phyloP scores from a whole-genome alignment of 2,329 filamentous ascomycete genomes.

The Penicillium sp. region DNA sequence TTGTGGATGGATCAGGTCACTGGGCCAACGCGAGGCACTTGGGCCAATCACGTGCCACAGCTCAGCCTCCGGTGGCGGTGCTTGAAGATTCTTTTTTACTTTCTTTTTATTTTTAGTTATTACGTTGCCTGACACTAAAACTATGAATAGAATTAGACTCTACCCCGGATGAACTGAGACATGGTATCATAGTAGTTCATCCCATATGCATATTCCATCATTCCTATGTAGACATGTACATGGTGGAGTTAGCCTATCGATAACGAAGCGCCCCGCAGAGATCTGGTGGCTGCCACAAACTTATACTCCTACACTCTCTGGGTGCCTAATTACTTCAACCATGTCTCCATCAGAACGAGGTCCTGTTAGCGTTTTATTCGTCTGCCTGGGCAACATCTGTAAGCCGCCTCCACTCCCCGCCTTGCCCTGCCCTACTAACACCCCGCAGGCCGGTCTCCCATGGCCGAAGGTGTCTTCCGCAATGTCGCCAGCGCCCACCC shows the following conservation, averaged over 20 bases:
- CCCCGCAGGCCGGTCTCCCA: constrained; percentile 65
- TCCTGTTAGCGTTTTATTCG: constrained; percentile 73
- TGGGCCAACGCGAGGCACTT: constrained; percentile 19
- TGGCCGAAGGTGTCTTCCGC: constrained; percentile 92
- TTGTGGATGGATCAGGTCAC: constrained; percentile 5
- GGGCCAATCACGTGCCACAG: neutral
- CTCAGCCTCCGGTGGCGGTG: neutral
- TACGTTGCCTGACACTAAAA: neutral
- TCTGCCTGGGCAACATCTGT: constrained; percentile 97
- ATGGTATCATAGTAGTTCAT: neutral
- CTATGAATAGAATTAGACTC: neutral
- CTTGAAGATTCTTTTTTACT: neutral
- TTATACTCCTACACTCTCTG: neutral
- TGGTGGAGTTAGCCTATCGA: constrained; percentile 4
- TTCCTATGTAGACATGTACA: neutral
- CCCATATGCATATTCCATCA: neutral
- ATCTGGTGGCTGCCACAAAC: neutral
- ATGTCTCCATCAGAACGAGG: constrained; percentile 20
- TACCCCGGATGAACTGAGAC: neutral
- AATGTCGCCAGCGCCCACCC: constrained; percentile 57
- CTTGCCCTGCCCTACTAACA: constrained; percentile 2
- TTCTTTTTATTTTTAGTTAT: constrained; percentile 3
- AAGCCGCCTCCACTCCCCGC: constrained; percentile 14
- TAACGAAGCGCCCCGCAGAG: constrained; percentile 2
- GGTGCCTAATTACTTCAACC: neutral